Evolutionary conservation across 2,329 filamentous ascomycete species (phyloP).

Genomic region (Trichoderma brevicompactum): DNA sequence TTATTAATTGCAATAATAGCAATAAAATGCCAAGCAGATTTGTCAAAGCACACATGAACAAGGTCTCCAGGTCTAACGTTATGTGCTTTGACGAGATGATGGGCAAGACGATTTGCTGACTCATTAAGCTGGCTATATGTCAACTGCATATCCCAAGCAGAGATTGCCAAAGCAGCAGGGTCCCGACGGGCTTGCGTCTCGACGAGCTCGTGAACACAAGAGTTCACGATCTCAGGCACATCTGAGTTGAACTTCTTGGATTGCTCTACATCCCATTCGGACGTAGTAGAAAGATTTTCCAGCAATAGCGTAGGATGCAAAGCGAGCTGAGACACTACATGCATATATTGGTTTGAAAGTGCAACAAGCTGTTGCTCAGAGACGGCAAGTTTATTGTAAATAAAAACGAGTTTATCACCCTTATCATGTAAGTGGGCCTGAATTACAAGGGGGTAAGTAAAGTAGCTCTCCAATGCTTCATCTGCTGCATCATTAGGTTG

Average conservation of each 20-base stretch:
- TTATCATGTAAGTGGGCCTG: slow-evolving; percentile 17
- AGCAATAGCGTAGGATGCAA: not conserved
- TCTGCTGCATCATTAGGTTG: not conserved
- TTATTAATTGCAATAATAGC: slow-evolving; percentile 26
- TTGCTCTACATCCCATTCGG: slow-evolving; percentile 9
- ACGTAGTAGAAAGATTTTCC: not conserved
- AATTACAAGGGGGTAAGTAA: slow-evolving; percentile 23
- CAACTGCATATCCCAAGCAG: slow-evolving; percentile 15
- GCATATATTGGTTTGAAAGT: slow-evolving; percentile 10
- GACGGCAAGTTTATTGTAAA: slow-evolving; percentile 8
- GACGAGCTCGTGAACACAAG: slow-evolving; percentile 38
- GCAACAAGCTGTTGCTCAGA: slow-evolving; percentile 13
- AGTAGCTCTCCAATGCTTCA: slow-evolving; percentile 17
- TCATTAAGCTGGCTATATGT: slow-evolving; percentile 18
- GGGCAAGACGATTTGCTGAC: slow-evolving; percentile 12
- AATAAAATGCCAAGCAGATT: slow-evolving; percentile 17
- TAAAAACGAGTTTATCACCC: slow-evolving; percentile 9
- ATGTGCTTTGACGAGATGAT: not conserved
- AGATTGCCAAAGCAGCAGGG: slow-evolving; percentile 13
- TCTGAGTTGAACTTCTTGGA: not conserved
- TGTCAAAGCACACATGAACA: slow-evolving; percentile 24
- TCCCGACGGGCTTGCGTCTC: not conserved
- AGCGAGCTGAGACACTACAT: slow-evolving; percentile 9
- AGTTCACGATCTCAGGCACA: not conserved
- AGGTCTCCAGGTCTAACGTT: not conserved